Evolutionary conservation across 768 basidiomycete genomes (phyloP).

Genomic region (Tulasnella sp.): DNA sequence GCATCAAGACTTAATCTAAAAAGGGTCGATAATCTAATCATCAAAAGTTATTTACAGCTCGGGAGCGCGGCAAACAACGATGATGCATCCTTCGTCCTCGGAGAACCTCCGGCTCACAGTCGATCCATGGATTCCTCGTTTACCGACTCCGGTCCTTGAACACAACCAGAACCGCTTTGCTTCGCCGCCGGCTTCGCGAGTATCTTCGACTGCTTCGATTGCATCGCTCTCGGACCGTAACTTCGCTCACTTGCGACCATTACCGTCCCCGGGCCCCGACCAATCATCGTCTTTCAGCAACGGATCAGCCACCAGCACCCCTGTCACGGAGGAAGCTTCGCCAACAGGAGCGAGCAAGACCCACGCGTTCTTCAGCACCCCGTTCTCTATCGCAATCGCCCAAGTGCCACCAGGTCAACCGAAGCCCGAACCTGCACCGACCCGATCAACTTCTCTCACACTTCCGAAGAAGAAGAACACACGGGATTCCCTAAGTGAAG

Average conservation of each 20-base stretch:
- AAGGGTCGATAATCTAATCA: background rate
- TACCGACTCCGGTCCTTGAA: background rate
- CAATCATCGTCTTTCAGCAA: background rate
- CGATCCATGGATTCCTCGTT: conserved; percentile 9
- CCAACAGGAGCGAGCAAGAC: conserved; percentile 30
- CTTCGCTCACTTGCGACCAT: background rate
- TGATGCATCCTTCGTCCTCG: background rate
- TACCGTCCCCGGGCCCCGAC: conserved; percentile 8
- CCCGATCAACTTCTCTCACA: conserved; percentile 31
- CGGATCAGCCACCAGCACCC: background rate
- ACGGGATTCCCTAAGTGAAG: conserved; percentile 18
- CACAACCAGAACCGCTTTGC: background rate
- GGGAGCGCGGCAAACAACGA: background rate
- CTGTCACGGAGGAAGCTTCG: conserved; percentile 15
- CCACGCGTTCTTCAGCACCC: conserved; percentile 28
- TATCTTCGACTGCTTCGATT: conserved; percentile 4
- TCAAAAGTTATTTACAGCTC: background rate
- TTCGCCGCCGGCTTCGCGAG: background rate
- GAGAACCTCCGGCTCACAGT: conserved; percentile 8
- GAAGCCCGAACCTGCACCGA: conserved; percentile 18
- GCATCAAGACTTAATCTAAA: background rate
- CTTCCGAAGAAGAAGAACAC: background rate
- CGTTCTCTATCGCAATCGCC: conserved; percentile 21
- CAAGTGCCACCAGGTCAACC: conserved; percentile 23
- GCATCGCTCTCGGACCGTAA: background rate